A percentile compares a stretch with the other conserved stretches of the same genome.
Evolutionary conservation across 2,329 filamentous ascomycete species (phyloP).

Genomic region (Cytospora piceae): DNA sequence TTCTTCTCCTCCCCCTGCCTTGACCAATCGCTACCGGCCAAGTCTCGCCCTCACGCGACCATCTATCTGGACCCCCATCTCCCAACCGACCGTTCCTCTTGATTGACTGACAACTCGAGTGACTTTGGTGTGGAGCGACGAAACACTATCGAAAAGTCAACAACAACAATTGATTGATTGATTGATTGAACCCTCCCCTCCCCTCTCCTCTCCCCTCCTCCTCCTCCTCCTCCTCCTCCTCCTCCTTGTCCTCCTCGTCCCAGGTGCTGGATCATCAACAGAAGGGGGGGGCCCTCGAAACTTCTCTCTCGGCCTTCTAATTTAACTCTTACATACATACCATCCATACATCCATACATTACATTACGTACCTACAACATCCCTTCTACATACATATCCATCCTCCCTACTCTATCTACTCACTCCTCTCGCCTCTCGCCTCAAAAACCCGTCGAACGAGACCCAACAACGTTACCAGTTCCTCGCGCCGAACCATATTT

Average conservation of each 20-base stretch:
- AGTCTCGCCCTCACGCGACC: slow-evolving; percentile 27
- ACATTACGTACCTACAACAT: not conserved
- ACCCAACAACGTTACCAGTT: not conserved
- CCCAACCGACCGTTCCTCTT: not conserved
- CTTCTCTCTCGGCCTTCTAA: not conserved
- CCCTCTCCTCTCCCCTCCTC: not conserved
- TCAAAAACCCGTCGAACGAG: not conserved
- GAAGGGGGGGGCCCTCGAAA: slow-evolving; percentile 1
- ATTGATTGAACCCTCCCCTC: not conserved
- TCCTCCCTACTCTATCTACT: not conserved
- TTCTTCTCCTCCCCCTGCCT: not conserved
- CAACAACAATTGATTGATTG: not conserved
- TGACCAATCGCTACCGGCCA: slow-evolving; percentile 25
- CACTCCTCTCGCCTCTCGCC: not conserved
- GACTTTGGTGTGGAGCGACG: not conserved
- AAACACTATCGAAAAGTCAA: not conserved
- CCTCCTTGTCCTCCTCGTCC: not conserved
- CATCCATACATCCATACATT: no score
- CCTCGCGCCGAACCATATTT: not conserved
- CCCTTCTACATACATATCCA: no score
- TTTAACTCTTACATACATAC: no score
- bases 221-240: not conserved
- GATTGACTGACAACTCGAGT: not conserved
- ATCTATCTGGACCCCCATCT: not conserved
- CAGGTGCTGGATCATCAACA: slow-evolving; percentile 26